Evolutionary conservation across 169 alveolate genomes (phyloP), one percentile per base, ranked within the genome.

Genomic region (Eimeria acervulina): DNA sequence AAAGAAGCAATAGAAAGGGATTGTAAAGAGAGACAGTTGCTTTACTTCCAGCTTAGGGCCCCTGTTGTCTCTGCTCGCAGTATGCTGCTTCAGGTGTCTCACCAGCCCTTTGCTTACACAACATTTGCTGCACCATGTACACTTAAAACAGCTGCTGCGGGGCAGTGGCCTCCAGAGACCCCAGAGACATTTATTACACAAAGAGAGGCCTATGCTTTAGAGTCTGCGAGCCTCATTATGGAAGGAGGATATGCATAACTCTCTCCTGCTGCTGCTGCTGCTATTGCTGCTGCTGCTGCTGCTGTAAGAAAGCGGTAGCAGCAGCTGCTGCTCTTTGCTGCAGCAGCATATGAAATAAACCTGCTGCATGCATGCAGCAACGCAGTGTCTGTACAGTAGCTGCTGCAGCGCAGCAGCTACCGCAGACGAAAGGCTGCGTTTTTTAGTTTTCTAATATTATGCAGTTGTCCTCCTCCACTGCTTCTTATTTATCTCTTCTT

Each of bases 341-440:
- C 55, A 7, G 55, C 12, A 7, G 55, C 55, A 5, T 47, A 5
- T n/a, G 19, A 47, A 47, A 7, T 47, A 12, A 66, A 6, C 31
- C 5, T 66, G 78, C 31, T 23, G 40, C 40, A 28, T 23, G 78
- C 78, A 66, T 23, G 78, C 78, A 28, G 7, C 78, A 23, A 5
- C 10, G 78, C 28, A 15, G 78, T 28, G 78, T 5, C 78, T 47
- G 5, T 47, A 12, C 55, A 47, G 55, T 12, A 7, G n/a, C 23
- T 33, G 85, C 85, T 28, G 85, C 85, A 15, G 44, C 85, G 47
- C 85, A 74, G 85, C 85, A 74, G 52, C 85, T 5, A 42, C 85
- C 2, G 38, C 47, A 74, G 52, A 3, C 8, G 38, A 7, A 74
- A 5, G 47, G 55, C 55, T 7, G 55, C 55, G 12, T 7, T 12